These are phyloP conservation scores for Byssothecium circinans DNA, from an alignment of 2,329 filamentous ascomycete genomes.

Conservation along the genomic window DNA sequence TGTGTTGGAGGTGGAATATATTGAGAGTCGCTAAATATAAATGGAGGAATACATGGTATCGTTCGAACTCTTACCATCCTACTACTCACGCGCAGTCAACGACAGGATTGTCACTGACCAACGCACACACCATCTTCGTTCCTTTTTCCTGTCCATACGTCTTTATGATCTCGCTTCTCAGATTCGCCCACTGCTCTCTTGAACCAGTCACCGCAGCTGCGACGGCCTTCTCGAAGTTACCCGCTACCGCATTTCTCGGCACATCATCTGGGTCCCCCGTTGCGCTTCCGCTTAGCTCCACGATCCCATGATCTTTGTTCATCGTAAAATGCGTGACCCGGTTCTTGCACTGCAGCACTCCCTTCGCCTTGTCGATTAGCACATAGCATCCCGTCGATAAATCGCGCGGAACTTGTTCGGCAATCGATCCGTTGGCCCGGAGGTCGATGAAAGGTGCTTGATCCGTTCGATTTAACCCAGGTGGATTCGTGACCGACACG, in stretches of 20 bases:
- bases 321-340: constrained; percentile 4
- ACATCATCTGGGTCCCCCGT: constrained; percentile 1
- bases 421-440: not conserved
- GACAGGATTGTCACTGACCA: constrained; percentile 3
- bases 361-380: not conserved
- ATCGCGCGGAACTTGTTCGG: not conserved
- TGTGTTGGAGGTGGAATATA: too few species aligned
- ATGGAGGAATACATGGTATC: too few species aligned
- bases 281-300: constrained; percentile 2
- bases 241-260: constrained; percentile 3
- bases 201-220: not conserved
- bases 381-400: constrained; percentile 6
- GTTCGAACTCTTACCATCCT: too few species aligned
- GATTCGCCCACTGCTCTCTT: constrained; percentile 3
- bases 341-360: constrained; percentile 1
- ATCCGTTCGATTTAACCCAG: constrained; percentile 1
- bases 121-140: constrained; percentile 4
- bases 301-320: constrained; percentile 8
- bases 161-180: constrained; percentile 1
- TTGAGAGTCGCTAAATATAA: too few species aligned
- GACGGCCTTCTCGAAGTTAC: constrained; percentile 6
- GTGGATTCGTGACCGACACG: constrained; percentile 4
- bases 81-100: constrained; percentile 1
- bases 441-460: constrained; percentile 2
- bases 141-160: constrained; percentile 5